Conservation (phyloP, 305 asterid genomes). For the Fraxinus sp. region DNA sequence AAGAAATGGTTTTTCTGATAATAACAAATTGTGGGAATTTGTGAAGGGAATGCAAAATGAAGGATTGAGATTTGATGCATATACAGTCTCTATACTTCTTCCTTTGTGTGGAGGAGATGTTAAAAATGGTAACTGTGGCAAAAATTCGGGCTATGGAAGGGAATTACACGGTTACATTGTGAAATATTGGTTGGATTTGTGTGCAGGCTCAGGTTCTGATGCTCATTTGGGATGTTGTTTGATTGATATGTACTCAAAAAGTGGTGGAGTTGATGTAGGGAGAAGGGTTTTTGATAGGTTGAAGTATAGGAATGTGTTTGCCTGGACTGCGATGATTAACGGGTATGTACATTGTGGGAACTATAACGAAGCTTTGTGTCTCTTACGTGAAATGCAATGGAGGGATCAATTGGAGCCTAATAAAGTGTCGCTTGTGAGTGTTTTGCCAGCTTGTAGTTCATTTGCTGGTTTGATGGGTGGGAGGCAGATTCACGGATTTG, state of each 20-base stretch:
- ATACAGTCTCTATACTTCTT: conserved; percentile 53
- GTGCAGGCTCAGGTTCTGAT: conserved; percentile 30
- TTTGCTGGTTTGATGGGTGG: conserved; percentile 48
- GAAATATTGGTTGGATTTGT: conserved; percentile 37
- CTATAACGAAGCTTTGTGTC: conserved; percentile 46
- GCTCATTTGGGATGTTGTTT: conserved; percentile 63
- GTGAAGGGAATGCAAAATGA: conserved; percentile 51
- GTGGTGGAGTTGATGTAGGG: conserved; percentile 36
- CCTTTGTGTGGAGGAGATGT: conserved; percentile 38
- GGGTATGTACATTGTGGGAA: conserved; percentile 46
- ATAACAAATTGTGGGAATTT: conserved; percentile 38
- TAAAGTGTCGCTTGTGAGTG: conserved; percentile 57
- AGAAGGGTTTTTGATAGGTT: conserved; percentile 51
- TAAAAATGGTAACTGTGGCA: neutral
- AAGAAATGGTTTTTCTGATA: conserved; percentile 8
- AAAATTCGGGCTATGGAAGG: conserved; percentile 37
- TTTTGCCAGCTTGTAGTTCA: conserved; percentile 57
- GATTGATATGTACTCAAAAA: conserved; percentile 64
- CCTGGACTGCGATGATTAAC: conserved; percentile 68
- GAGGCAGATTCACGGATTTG: conserved; percentile 66
- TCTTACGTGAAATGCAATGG: conserved; percentile 56
- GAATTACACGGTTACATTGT: conserved; percentile 57
- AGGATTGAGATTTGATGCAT: conserved; percentile 50
- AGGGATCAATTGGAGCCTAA: conserved; percentile 44
- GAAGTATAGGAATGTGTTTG: conserved; percentile 42